phyloP scores from a whole-genome alignment of 139 green algal genomes.

The Volvox africanus region DNA sequence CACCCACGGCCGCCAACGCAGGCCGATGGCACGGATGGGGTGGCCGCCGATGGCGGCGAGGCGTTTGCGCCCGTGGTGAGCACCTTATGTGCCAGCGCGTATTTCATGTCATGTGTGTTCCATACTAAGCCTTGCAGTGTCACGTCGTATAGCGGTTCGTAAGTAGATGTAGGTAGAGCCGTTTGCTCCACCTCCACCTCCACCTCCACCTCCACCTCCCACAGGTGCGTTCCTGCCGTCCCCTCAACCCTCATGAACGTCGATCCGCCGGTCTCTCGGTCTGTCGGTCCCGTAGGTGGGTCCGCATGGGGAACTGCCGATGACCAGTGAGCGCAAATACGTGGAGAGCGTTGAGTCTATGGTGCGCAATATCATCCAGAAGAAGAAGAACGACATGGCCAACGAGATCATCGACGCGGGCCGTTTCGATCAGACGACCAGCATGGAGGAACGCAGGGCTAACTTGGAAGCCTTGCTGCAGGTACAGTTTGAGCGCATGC shows the following conservation, averaged over 20 bases:
- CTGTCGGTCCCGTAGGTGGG: background rate
- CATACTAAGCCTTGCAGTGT: no score
- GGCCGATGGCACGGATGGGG: background rate
- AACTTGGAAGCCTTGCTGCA: slow-evolving; percentile 89
- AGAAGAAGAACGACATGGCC: slow-evolving; percentile 98
- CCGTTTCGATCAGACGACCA: slow-evolving; percentile 94
- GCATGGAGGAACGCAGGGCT: slow-evolving; percentile 87
- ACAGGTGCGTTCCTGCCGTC: no score
- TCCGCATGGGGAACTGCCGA: slow-evolving; percentile 11
- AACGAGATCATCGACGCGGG: slow-evolving; percentile 96
- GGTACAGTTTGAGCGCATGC: slow-evolving; percentile 33
- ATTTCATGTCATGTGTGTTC: no score
- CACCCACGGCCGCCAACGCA: background rate
- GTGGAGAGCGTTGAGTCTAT: slow-evolving; percentile 94
- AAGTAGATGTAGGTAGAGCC: no score
- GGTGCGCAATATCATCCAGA: slow-evolving; percentile 97
- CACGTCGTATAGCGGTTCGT: no score
- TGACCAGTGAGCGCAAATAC: slow-evolving; percentile 66
- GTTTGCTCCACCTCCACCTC: no score
- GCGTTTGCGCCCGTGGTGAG: background rate
- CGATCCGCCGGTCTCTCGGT: no score
- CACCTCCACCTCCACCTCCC: no score
- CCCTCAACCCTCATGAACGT: no score
- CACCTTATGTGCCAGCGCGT: no score
- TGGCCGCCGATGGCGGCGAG: background rate